These are phyloP conservation scores for Xylariaceae sp. DNA, from an alignment of 2,329 filamentous ascomycete species.

Conservation along the genomic window DNA sequence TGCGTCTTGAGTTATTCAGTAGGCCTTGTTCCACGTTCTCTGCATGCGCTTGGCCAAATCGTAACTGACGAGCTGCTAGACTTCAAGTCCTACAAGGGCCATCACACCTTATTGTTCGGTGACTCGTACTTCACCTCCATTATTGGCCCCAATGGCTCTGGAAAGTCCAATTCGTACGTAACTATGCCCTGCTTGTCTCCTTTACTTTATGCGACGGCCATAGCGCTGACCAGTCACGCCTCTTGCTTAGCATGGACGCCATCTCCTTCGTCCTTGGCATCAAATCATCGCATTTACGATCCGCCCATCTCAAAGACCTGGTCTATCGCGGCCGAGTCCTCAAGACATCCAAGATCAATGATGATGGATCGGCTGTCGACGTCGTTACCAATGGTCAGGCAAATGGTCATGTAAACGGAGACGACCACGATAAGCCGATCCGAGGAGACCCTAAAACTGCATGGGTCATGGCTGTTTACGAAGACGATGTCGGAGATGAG, in stretches of 20 bases:
- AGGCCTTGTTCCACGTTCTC: conserved; percentile 21
- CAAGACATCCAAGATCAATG: conserved; percentile 90
- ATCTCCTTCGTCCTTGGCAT: conserved; percentile 99
- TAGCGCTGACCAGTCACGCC: conserved; percentile 31
- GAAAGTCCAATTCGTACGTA: conserved; percentile 94
- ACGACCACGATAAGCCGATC: conserved; percentile 68
- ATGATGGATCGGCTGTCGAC: conserved; percentile 76
- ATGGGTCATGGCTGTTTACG: conserved; percentile 99
- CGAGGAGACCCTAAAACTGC: conserved; percentile 88
- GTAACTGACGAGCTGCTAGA: conserved; percentile 47
- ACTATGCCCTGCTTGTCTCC: conserved; percentile 12
- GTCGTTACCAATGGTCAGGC: conserved; percentile 63
- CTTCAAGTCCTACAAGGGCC: conserved; percentile 99
- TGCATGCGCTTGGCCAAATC: conserved; percentile 43
- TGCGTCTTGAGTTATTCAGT: conserved; percentile 89
- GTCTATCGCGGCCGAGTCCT: conserved; percentile 95
- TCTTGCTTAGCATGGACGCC: conserved; percentile 81
- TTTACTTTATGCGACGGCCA: conserved; percentile 7
- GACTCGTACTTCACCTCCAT: conserved; percentile 99
- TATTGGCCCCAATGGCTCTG: conserved; percentile 98
- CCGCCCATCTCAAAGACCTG: conserved; percentile 89
- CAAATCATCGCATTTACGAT: conserved; percentile 97
- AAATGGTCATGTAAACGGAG: conserved; percentile 66
- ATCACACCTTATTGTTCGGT: conserved; percentile 91
- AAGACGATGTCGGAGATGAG: conserved; percentile 94